These are phyloP conservation scores for Claviceps pazoutovae DNA, from an alignment of 2,329 filamentous ascomycete genomes.

Conservation along the genomic window DNA sequence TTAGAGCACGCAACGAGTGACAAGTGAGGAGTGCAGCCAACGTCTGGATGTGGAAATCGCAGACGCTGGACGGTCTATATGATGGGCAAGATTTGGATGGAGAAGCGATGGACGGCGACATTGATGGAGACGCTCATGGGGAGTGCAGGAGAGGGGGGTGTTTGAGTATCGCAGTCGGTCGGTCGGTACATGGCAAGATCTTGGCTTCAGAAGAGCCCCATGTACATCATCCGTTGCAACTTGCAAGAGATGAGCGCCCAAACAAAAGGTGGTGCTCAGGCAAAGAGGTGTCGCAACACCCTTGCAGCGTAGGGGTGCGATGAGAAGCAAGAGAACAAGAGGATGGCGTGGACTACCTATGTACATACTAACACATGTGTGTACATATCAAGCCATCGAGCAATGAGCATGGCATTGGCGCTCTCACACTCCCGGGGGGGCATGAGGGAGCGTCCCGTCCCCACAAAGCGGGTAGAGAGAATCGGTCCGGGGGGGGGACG, in stretches of 20 bases:
- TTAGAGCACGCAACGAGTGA: neutral
- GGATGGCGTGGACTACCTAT: neutral
- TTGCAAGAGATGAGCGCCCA: constrained; percentile 1
- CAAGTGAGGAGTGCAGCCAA: neutral
- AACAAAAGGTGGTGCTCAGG: constrained; percentile 2
- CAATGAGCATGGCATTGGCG: too few relatives aligned
- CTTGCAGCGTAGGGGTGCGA: constrained; percentile 1
- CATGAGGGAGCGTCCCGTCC: constrained; percentile 4
- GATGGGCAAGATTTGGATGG: neutral
- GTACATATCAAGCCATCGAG: neutral
- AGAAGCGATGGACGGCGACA: neutral
- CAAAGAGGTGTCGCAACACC: constrained; percentile 2
- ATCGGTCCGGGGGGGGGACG: neutral
- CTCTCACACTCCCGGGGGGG: neutral
- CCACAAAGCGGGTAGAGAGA: constrained; percentile 5
- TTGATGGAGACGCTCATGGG: neutral
- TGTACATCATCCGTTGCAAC: neutral
- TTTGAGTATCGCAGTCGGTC: neutral
- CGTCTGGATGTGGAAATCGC: constrained; percentile 2
- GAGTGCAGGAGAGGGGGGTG: neutral
- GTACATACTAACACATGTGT: neutral
- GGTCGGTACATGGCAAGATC: constrained; percentile 6
- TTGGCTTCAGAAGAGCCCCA: constrained; percentile 2
- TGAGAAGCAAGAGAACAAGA: neutral
- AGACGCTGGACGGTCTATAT: neutral